Conservation (phyloP, 768 basidiomycete species). For the Mycena latifolia region DNA sequence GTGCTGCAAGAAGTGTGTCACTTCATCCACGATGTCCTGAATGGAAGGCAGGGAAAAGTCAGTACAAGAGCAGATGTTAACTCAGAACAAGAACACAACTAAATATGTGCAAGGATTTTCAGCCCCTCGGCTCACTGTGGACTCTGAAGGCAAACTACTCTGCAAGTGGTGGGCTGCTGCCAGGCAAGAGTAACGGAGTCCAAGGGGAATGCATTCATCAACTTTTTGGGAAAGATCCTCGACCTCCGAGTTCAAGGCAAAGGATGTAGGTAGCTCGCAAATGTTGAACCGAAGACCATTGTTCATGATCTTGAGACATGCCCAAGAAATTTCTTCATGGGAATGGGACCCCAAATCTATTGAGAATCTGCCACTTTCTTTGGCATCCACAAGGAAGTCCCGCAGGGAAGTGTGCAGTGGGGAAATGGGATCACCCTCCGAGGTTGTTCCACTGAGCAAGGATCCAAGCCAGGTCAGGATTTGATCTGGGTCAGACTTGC, state of each 20-base stretch:
- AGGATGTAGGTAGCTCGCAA: not conserved
- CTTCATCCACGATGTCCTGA: not conserved
- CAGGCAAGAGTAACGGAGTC: conserved; percentile 1
- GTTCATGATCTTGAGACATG: conserved; percentile 5
- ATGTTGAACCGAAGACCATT: not conserved
- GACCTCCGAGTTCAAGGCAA: conserved; percentile 9
- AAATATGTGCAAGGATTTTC: no score
- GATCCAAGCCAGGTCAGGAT: conserved; percentile 5
- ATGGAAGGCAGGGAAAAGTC: not conserved
- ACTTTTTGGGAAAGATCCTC: conserved; percentile 1
- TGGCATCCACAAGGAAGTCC: not conserved
- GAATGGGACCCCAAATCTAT: not conserved
- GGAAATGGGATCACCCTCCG: conserved; percentile 7
- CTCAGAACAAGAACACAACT: no score
- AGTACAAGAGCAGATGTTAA: no score
- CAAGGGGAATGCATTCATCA: not conserved
- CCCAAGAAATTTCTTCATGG: not conserved
- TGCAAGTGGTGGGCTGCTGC: conserved; percentile 2
- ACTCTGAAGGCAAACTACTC: conserved; percentile 2
- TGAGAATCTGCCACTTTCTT: not conserved
- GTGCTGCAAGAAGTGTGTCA: not conserved
- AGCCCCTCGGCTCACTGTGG: no score
- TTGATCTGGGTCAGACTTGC: not conserved
- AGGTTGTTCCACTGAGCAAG: conserved; percentile 4
- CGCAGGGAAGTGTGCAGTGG: conserved; percentile 8